A percentile compares a stretch with the other conserved stretches of the same genome.
Evolutionary conservation across 768 basidiomycete species (phyloP).

Genomic region (Suillus americanus): DNA sequence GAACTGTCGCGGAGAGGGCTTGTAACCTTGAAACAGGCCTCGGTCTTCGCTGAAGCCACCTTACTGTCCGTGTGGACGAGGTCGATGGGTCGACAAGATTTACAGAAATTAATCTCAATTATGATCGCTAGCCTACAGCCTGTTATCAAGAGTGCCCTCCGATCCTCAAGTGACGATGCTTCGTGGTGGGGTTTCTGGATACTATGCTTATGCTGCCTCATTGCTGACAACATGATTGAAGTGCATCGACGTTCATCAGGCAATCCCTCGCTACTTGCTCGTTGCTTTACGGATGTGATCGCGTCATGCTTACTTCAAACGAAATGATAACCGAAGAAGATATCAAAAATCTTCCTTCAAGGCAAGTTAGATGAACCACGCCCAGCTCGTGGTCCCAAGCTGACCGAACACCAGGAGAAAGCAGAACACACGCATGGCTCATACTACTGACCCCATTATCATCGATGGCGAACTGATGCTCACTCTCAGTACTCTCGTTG

Average conservation of each 20-base stretch:
- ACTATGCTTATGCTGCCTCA: not conserved
- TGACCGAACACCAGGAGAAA: conserved; percentile 43
- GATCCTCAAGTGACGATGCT: conserved; percentile 25
- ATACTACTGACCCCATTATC: conserved; percentile 56
- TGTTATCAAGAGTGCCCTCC: conserved; percentile 39
- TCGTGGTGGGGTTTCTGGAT: conserved; percentile 33
- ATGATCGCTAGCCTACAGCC: conserved; percentile 46
- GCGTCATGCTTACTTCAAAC: conserved; percentile 42
- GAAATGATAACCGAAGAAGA: conserved; percentile 51
- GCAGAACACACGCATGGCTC: conserved; percentile 39
- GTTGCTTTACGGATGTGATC: conserved; percentile 66
- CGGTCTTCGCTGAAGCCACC: conserved; percentile 52
- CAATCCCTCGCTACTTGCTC: conserved; percentile 62
- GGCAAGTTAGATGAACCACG: conserved; percentile 38
- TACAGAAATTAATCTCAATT: conserved; percentile 49
- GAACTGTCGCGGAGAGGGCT: conserved; percentile 38
- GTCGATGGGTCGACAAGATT: conserved; percentile 56
- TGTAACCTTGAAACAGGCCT: conserved; percentile 43
- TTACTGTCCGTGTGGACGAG: conserved; percentile 62
- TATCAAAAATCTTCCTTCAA: conserved; percentile 50
- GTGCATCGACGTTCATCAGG: conserved; percentile 52
- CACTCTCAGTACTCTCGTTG: conserved; percentile 52
- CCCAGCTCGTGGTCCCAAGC: not conserved
- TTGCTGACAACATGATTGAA: not conserved
- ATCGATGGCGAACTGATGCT: conserved; percentile 57